A percentile compares a stretch with the other conserved stretches of the same genome.
These are phyloP conservation scores for Boletus smithii DNA, from an alignment of 1,284 basidiomycete species.

Conservation along the genomic window DNA sequence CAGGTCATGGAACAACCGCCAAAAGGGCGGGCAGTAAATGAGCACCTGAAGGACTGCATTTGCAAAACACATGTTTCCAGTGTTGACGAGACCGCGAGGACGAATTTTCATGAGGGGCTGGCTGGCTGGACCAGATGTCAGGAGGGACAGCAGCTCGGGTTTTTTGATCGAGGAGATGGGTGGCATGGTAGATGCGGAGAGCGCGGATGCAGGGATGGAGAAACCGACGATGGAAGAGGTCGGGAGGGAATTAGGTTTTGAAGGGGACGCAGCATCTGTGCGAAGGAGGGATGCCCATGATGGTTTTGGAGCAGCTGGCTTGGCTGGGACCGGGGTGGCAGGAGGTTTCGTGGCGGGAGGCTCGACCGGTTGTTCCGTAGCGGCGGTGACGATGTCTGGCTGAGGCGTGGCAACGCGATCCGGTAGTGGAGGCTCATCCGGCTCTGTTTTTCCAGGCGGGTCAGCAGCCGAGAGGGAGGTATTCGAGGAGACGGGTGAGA, in stretches of 20 bases:
- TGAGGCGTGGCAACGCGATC: constrained; percentile 19
- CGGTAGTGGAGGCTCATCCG: constrained; percentile 8
- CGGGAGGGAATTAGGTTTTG: constrained; percentile 47
- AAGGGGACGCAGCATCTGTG: constrained; percentile 37
- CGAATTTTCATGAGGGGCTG: constrained; percentile 40
- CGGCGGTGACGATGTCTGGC: constrained; percentile 4
- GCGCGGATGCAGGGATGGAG: constrained; percentile 52
- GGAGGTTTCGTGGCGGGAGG: neutral
- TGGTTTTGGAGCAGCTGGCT: constrained; percentile 33
- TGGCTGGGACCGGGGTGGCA: constrained; percentile 11
- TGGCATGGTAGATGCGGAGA: constrained; percentile 22
- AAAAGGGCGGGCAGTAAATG: constrained; percentile 86
- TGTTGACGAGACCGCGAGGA: constrained; percentile 89
- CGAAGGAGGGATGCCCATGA: constrained; percentile 78
- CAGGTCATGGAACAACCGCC: constrained; percentile 73
- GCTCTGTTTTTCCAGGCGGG: constrained; percentile 23
- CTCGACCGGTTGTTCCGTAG: constrained; percentile 1
- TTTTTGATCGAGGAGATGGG: constrained; percentile 47
- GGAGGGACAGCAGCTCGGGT: constrained; percentile 53
- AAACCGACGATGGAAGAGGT: constrained; percentile 66
- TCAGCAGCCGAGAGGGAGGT: constrained; percentile 51
- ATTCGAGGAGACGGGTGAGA: constrained; percentile 56
- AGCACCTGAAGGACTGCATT: constrained; percentile 92
- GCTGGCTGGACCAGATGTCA: constrained; percentile 46
- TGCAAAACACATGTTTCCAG: constrained; percentile 97